These are phyloP conservation scores for Cyclotella kingstonii DNA, from an alignment of 108 stramenopile species.

Conservation along the genomic window DNA sequence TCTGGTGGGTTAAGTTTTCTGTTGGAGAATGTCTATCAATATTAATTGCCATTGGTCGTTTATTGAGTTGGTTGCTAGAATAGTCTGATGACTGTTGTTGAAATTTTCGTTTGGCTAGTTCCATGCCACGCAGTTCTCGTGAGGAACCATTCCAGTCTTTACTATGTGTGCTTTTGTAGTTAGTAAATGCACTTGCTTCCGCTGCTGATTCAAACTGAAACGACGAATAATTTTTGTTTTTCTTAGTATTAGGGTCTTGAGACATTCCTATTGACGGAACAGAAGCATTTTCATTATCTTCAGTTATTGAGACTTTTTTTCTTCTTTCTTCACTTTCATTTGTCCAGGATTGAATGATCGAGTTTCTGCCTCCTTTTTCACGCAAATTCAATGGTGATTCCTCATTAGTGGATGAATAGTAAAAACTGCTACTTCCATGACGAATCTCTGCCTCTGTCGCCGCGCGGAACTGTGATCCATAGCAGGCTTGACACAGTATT, in stretches of 20 bases:
- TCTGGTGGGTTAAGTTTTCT: neutral
- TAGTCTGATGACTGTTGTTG: conserved; percentile 1
- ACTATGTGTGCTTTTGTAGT: neutral
- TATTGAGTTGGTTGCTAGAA: neutral
- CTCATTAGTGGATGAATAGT: neutral
- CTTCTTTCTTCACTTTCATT: neutral
- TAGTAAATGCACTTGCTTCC: neutral
- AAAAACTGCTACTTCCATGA: neutral
- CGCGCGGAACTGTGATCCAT: conserved; percentile 19
- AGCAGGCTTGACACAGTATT: conserved; percentile 33
- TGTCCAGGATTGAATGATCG: no score
- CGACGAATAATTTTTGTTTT: neutral
- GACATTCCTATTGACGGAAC: neutral
- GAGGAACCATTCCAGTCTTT: conserved; percentile 1
- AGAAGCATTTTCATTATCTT: neutral
- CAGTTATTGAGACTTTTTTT: neutral
- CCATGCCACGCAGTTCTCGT: conserved; percentile 11
- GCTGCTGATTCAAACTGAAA: neutral
- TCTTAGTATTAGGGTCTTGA: neutral
- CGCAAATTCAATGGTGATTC: no score
- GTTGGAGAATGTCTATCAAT: neutral
- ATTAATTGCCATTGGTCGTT: no score
- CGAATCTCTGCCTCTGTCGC: conserved; percentile 26
- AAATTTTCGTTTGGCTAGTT: conserved; percentile 16
- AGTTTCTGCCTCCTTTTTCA: neutral